Evolutionary conservation across 2,329 filamentous ascomycete species (phyloP).

Genomic region (Aureobasidium musti): DNA sequence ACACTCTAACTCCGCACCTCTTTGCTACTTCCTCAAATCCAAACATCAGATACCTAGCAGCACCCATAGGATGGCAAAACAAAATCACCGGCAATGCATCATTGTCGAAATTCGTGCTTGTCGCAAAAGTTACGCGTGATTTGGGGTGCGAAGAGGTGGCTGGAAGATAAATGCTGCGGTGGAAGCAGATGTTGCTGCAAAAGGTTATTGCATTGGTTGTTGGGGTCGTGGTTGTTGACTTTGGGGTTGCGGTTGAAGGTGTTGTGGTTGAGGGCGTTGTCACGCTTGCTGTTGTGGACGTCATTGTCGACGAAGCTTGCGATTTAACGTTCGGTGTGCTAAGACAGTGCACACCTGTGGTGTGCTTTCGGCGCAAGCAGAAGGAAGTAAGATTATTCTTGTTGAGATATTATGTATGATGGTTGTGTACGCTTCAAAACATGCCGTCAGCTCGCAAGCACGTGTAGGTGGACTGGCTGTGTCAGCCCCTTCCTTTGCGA

Average conservation of each 20-base stretch:
- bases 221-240: background rate
- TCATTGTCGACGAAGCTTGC: too few species aligned
- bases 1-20: conserved; percentile 42
- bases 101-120: conserved; percentile 39
- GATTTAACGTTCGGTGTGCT: too few species aligned
- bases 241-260: background rate
- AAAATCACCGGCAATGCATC: conserved; percentile 39
- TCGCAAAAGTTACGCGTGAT: conserved; percentile 39
- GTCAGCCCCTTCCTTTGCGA: background rate
- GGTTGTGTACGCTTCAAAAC: too few species aligned
- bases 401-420: too few species aligned
- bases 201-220: conserved; percentile 27
- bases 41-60: conserved; percentile 39
- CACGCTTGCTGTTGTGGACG: background rate
- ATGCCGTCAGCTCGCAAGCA: too few species aligned
- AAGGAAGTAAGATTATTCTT: too few species aligned
- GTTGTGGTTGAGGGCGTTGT: background rate
- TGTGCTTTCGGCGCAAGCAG: too few species aligned
- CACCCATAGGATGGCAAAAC: conserved; percentile 47
- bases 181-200: conserved; percentile 32
- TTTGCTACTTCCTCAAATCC: conserved; percentile 39
- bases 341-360: too few species aligned
- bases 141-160: conserved; percentile 33
- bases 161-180: conserved; percentile 38
- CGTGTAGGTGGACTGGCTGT: background rate